Evolutionary conservation across 129 eudicot species (phyloP).

Genomic region (Tagetes patula): DNA sequence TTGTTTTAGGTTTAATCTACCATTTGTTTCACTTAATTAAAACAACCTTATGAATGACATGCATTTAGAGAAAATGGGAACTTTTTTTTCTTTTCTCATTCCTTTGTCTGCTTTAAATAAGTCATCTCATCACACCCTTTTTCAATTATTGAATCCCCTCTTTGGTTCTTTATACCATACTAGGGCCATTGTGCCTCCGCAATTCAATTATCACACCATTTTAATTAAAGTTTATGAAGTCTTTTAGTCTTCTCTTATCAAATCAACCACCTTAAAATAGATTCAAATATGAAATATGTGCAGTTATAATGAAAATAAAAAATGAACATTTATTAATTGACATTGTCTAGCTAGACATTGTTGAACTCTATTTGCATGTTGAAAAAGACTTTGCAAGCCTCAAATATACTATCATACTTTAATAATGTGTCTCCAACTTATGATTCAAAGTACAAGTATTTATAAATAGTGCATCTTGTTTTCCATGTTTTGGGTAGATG

Average conservation of each 20-base stretch:
- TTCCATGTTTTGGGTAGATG: slow-evolving; percentile 33
- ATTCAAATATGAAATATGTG: not conserved
- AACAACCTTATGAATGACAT: slow-evolving; percentile 9
- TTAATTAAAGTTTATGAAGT: slow-evolving; percentile 1
- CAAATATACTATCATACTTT: slow-evolving; percentile 33
- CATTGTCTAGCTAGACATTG: slow-evolving; percentile 20
- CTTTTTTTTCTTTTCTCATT: slow-evolving; percentile 13
- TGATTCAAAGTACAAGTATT: slow-evolving; percentile 32
- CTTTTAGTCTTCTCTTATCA: slow-evolving; percentile 17
- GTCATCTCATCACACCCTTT: slow-evolving; percentile 30
- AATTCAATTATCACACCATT: slow-evolving; percentile 23
- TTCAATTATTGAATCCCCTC: slow-evolving; percentile 34
- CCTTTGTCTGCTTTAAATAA: slow-evolving; percentile 35
- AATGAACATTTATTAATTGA: slow-evolving; percentile 1
- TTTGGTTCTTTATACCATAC: slow-evolving; percentile 35
- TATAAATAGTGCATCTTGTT: slow-evolving; percentile 31
- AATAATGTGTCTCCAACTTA: slow-evolving; percentile 33
- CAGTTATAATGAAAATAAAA: not conserved
- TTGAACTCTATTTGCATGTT: slow-evolving; percentile 28
- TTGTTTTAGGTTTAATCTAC: not conserved
- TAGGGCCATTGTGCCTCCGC: slow-evolving; percentile 31
- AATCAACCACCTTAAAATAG: slow-evolving; percentile 17
- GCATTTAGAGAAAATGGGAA: slow-evolving; percentile 4
- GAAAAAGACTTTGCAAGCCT: slow-evolving; percentile 1
- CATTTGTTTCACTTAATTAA: not conserved